phyloP scores from a whole-genome alignment of 1,284 basidiomycete species.

The Pseudozyma thailandica region DNA sequence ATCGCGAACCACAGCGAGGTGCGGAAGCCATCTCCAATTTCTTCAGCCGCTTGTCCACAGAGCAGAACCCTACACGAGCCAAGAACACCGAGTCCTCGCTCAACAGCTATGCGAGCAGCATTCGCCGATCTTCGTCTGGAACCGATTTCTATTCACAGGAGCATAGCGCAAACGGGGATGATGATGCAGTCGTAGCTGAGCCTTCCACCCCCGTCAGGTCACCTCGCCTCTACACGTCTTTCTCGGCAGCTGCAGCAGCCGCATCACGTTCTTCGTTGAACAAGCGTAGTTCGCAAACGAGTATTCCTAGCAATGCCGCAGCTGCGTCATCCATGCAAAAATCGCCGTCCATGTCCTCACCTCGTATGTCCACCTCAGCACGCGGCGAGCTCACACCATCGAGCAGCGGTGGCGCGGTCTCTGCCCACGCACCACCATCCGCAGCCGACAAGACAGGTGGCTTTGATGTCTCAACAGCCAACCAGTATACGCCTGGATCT shows the following conservation, averaged over 20 bases:
- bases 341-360: conserved; percentile 32
- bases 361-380: conserved; percentile 13
- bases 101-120: conserved; percentile 33
- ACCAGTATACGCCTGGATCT: conserved; percentile 34
- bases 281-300: conserved; percentile 24
- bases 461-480: conserved; percentile 26
- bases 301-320: conserved; percentile 14
- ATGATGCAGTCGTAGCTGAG: conserved; percentile 8
- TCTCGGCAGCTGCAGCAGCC: conserved; percentile 41
- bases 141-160: conserved; percentile 35
- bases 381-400: conserved; percentile 6
- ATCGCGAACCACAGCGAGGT: conserved; percentile 39
- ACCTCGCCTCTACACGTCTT: conserved; percentile 37
- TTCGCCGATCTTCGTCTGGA: conserved; percentile 33
- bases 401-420: conserved; percentile 4
- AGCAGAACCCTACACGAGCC: conserved; percentile 19
- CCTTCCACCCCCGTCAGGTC: conserved; percentile 7
- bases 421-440: conserved; percentile 11
- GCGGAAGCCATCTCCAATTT: conserved; percentile 45
- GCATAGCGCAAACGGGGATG: conserved; percentile 20
- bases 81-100: conserved; percentile 23
- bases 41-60: conserved; percentile 39
- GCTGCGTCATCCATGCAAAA: conserved; percentile 24
- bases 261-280: conserved; percentile 45
- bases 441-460: conserved; percentile 8